Percentiles rank a stretch among this genome's conserved stretches.
Conservation (phyloP, 352 stramenopile species). For the Pythium brachiatum region DNA sequence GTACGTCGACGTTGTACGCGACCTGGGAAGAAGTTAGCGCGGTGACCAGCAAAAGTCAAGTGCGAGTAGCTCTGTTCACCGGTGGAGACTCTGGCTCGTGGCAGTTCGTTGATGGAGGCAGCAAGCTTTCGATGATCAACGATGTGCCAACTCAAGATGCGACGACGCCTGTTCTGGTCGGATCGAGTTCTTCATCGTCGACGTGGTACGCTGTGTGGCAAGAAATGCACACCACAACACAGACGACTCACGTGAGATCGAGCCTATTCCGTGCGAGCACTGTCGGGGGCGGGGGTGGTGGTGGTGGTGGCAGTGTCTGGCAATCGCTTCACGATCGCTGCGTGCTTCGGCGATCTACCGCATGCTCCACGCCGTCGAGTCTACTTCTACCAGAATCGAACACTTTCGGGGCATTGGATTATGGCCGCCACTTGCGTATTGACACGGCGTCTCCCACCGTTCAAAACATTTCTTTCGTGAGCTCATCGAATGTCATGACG, state of each 20-base stretch:
- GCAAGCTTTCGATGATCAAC: slow-evolving; percentile 39
- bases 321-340: slow-evolving; percentile 51
- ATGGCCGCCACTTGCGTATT: slow-evolving; percentile 43
- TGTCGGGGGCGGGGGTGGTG: too few relatives aligned
- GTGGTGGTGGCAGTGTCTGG: slow-evolving; percentile 29
- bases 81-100: slow-evolving; percentile 23
- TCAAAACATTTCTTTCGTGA: slow-evolving; percentile 32
- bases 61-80: slow-evolving; percentile 38
- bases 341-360: slow-evolving; percentile 39
- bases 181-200: slow-evolving; percentile 2
- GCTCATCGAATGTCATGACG: slow-evolving; percentile 33
- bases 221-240: slow-evolving; percentile 35
- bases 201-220: slow-evolving; percentile 41
- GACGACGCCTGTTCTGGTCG: slow-evolving; percentile 26
- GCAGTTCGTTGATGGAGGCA: slow-evolving; percentile 44
- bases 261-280: slow-evolving; percentile 20
- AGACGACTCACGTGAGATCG: slow-evolving; percentile 33
- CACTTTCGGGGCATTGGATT: slow-evolving; percentile 50
- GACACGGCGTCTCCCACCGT: slow-evolving; percentile 49
- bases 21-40: slow-evolving; percentile 52
- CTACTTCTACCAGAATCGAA: slow-evolving; percentile 50
- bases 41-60: slow-evolving; percentile 30
- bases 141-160: slow-evolving; percentile 33
- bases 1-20: slow-evolving; percentile 29
- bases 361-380: slow-evolving; percentile 31